phyloP scores from a whole-genome alignment of 306 rosid species.

The Dryas drummondii region DNA sequence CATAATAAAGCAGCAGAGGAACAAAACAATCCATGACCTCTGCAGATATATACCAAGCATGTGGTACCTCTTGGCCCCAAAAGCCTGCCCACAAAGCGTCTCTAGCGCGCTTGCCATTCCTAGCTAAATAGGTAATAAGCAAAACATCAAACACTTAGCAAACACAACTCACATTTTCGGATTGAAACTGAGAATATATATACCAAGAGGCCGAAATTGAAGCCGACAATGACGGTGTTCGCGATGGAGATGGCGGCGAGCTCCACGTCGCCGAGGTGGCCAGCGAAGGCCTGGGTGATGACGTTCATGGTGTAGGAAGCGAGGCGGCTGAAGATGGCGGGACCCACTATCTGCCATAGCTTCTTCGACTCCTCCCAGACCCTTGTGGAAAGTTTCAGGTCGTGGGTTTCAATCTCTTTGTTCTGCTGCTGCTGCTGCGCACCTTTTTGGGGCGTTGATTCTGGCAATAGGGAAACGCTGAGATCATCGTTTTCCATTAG shows the following conservation, averaged over 20 bases:
- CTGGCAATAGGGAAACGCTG: conserved; percentile 18
- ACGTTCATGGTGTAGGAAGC: conserved; percentile 65
- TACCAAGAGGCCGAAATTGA: conserved; percentile 82
- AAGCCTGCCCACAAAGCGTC: conserved; percentile 82
- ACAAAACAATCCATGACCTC: conserved; percentile 66
- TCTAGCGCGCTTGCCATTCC: conserved; percentile 89
- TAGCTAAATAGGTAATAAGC: conserved; percentile 27
- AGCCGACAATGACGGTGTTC: conserved; percentile 61
- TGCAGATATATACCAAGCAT: conserved; percentile 72
- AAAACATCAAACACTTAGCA: background rate
- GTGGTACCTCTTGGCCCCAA: conserved; percentile 55
- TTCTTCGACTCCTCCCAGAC: conserved; percentile 59
- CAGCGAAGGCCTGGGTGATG: conserved; percentile 73
- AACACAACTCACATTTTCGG: background rate
- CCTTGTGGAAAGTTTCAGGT: conserved; percentile 6
- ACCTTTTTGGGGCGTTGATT: background rate
- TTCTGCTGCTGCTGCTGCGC: background rate
- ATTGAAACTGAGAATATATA: background rate
- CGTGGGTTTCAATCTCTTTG: too few species aligned
- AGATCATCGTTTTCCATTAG: conserved; percentile 24
- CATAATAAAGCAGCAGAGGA: conserved; percentile 45
- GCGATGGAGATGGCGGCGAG: conserved; percentile 76
- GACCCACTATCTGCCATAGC: conserved; percentile 75
- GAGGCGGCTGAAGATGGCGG: conserved; percentile 68
- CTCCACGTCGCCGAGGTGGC: conserved; percentile 65